These are phyloP conservation scores for Chrysoporthe puriensis DNA, from an alignment of 2,329 filamentous ascomycete genomes.

Conservation along the genomic window DNA sequence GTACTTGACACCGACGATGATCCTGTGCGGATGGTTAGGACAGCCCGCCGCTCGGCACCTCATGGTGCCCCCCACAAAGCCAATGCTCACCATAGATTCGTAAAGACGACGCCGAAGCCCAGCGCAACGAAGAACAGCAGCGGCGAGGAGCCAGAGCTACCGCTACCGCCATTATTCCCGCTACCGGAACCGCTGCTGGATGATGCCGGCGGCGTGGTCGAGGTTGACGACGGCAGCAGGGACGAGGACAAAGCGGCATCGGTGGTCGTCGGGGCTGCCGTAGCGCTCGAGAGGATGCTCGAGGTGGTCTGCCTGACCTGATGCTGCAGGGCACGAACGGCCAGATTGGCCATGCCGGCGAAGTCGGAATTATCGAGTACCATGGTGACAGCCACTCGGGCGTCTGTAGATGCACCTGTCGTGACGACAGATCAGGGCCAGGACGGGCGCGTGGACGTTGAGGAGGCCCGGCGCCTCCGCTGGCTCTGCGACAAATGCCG, in stretches of 20 bases:
- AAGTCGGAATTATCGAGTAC: slow-evolving; percentile 22
- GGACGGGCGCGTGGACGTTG: not conserved
- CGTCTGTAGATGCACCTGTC: not conserved
- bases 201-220: not conserved
- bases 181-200: slow-evolving; percentile 28
- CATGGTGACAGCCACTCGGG: slow-evolving; percentile 15
- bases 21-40: slow-evolving; percentile 64
- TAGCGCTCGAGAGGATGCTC: slow-evolving; percentile 15
- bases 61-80: not conserved
- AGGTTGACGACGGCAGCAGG: not conserved
- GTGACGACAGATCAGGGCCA: not conserved
- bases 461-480: not conserved
- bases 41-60: slow-evolving; percentile 11
- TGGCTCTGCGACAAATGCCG: slow-evolving; percentile 19
- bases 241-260: slow-evolving; percentile 17
- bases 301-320: slow-evolving; percentile 23
- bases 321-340: slow-evolving; percentile 26
- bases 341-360: slow-evolving; percentile 25
- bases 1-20: slow-evolving; percentile 99
- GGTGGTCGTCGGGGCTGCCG: slow-evolving; percentile 17
- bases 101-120: slow-evolving; percentile 97
- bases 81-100: slow-evolving; percentile 87
- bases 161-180: slow-evolving; percentile 27
- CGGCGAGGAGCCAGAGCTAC: slow-evolving; percentile 58
- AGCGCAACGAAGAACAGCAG: slow-evolving; percentile 92